These are phyloP conservation scores for Boletus vermiculosoides DNA, from an alignment of 768 basidiomycete genomes.

Conservation along the genomic window DNA sequence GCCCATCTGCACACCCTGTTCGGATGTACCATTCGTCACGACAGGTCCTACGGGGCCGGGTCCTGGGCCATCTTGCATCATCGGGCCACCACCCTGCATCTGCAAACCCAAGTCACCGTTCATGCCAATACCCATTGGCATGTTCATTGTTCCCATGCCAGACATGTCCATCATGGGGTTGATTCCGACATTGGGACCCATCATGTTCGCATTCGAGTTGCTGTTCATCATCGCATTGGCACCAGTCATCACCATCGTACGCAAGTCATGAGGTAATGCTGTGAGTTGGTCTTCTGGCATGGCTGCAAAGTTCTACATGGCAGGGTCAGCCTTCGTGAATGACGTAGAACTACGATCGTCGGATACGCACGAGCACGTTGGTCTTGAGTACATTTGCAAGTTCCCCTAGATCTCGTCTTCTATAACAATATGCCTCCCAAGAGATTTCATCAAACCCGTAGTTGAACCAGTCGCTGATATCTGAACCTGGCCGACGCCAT, in stretches of 20 bases:
- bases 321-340: slow-evolving; percentile 6
- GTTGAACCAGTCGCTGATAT: slow-evolving; percentile 98
- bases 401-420: slow-evolving; percentile 78
- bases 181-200: slow-evolving; percentile 48
- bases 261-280: slow-evolving; percentile 75
- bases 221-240: slow-evolving; percentile 75
- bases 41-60: slow-evolving; percentile 33
- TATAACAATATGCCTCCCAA: slow-evolving; percentile 91
- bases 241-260: slow-evolving; percentile 85
- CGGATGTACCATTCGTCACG: slow-evolving; percentile 38
- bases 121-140: slow-evolving; percentile 59
- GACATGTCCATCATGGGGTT: slow-evolving; percentile 83
- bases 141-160: slow-evolving; percentile 56
- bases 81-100: slow-evolving; percentile 44
- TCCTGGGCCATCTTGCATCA: slow-evolving; percentile 54
- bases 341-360: background rate
- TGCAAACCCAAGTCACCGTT: slow-evolving; percentile 64
- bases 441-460: slow-evolving; percentile 97
- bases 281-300: slow-evolving; percentile 81
- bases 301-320: slow-evolving; percentile 66
- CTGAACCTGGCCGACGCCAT: slow-evolving; percentile 90
- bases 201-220: slow-evolving; percentile 53
- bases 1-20: slow-evolving; percentile 39
- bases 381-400: slow-evolving; percentile 77
- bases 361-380: slow-evolving; percentile 69